These are phyloP conservation scores for Trichophyton rubrum DNA, from an alignment of 2,329 filamentous ascomycete genomes.

Conservation along the genomic window DNA sequence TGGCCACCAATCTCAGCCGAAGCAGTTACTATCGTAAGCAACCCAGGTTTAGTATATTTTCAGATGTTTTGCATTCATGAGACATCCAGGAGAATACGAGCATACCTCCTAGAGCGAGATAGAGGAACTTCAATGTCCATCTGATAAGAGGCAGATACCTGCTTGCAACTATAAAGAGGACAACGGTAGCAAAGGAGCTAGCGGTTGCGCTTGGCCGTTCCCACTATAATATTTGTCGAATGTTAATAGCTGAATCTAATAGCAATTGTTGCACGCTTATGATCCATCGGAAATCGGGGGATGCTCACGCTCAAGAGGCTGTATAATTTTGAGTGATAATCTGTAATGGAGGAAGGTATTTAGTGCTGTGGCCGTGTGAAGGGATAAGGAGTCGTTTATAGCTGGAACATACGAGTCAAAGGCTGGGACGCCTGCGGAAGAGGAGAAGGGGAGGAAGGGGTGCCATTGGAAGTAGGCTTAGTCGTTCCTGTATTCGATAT, in stretches of 20 bases:
- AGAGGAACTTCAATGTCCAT: slow-evolving; percentile 49
- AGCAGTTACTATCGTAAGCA: slow-evolving; percentile 37
- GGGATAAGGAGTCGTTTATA: not conserved
- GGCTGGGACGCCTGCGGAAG: slow-evolving; percentile 41
- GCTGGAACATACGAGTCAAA: slow-evolving; percentile 42
- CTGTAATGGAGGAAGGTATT: slow-evolving; percentile 20
- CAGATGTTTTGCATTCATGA: not conserved
- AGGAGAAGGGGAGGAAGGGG: slow-evolving; percentile 37
- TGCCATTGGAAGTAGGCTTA: slow-evolving; percentile 22
- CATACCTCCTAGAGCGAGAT: slow-evolving; percentile 47
- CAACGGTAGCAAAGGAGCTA: slow-evolving; percentile 44
- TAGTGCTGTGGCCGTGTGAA: not conserved
- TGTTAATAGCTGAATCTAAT: not conserved
- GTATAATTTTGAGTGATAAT: slow-evolving; percentile 57
- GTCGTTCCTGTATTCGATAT: not conserved
- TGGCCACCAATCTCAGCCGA: slow-evolving; percentile 46
- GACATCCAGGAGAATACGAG: not conserved
- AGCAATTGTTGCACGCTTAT: not conserved
- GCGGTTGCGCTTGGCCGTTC: slow-evolving; percentile 53
- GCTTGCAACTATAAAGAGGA: slow-evolving; percentile 49
- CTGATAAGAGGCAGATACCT: slow-evolving; percentile 52
- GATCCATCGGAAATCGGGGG: not conserved
- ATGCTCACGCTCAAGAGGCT: slow-evolving; percentile 47
- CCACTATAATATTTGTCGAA: slow-evolving; percentile 38
- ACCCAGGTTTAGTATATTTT: slow-evolving; percentile 4